Evolutionary conservation across 2,329 filamentous ascomycete genomes (phyloP).

Genomic region (Xylariaceae sp.): DNA sequence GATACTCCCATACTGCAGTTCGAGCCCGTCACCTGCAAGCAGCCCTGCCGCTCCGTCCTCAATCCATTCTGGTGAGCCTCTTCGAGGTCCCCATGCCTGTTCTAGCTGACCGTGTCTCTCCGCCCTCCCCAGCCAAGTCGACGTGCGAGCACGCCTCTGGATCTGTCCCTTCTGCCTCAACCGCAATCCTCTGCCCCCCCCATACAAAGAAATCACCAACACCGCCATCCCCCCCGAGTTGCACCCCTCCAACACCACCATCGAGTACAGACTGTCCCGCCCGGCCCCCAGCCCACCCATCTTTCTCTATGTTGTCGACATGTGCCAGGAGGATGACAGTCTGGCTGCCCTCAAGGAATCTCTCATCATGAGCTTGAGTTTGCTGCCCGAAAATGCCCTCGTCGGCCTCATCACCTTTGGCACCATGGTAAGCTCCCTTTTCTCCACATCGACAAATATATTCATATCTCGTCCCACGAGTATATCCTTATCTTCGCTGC

Average conservation of each 20-base stretch:
- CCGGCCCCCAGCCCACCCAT: conserved; percentile 84
- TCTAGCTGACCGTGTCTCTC: conserved; percentile 16
- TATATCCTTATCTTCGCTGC: not conserved
- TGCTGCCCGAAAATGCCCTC: conserved; percentile 76
- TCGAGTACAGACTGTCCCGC: conserved; percentile 78
- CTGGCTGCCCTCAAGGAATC: conserved; percentile 81
- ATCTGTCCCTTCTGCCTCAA: conserved; percentile 87
- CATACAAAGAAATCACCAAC: conserved; percentile 87
- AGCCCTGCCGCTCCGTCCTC: conserved; percentile 89
- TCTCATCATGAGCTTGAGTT: conserved; percentile 78
- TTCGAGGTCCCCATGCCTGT: not conserved
- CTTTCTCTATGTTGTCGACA: conserved; percentile 84
- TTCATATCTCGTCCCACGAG: not conserved
- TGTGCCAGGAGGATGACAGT: conserved; percentile 85
- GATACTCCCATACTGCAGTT: conserved; percentile 89
- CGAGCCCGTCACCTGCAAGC: conserved; percentile 95
- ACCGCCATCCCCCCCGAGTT: conserved; percentile 81
- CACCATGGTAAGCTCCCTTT: conserved; percentile 68
- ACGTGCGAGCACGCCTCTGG: conserved; percentile 80
- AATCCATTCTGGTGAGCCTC: conserved; percentile 86
- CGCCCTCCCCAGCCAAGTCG: conserved; percentile 63
- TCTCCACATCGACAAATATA: no score
- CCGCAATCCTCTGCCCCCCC: conserved; percentile 75
- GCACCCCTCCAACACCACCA: conserved; percentile 80
- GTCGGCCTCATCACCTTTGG: conserved; percentile 85